Evolutionary conservation across 2,329 filamentous ascomycete species (phyloP).

Genomic region (Ophiostoma sp.): DNA sequence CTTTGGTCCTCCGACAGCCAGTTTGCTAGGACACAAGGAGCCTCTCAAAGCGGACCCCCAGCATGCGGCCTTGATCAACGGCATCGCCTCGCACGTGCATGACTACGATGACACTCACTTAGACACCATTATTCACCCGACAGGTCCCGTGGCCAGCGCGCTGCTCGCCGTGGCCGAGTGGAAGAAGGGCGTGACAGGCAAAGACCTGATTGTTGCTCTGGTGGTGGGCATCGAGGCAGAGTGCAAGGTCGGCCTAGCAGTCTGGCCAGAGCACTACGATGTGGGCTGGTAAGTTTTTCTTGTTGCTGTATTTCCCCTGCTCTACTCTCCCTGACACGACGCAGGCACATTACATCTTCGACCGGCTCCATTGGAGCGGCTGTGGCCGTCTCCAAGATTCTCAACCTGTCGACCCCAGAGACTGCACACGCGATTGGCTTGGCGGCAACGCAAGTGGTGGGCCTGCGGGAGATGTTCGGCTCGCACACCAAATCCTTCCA

Average conservation of each 20-base stretch:
- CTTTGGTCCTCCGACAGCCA: conserved; percentile 38
- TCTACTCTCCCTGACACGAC: not conserved
- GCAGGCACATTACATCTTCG: conserved; percentile 52
- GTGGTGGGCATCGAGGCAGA: conserved; percentile 54
- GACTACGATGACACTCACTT: conserved; percentile 60
- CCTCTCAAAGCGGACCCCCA: conserved; percentile 44
- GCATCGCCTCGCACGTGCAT: conserved; percentile 56
- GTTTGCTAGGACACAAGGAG: conserved; percentile 38
- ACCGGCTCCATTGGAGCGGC: conserved; percentile 55
- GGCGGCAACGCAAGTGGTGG: conserved; percentile 54
- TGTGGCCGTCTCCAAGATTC: conserved; percentile 51
- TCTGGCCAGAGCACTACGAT: conserved; percentile 57
- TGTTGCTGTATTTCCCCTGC: not conserved
- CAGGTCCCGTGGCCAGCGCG: conserved; percentile 52
- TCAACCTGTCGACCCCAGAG: conserved; percentile 42
- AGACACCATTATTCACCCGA: conserved; percentile 57
- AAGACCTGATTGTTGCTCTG: conserved; percentile 53
- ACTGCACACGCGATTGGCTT: conserved; percentile 54
- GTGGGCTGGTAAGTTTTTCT: conserved; percentile 44
- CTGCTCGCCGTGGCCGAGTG: conserved; percentile 50
- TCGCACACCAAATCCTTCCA: conserved; percentile 58
- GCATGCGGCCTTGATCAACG: conserved; percentile 54
- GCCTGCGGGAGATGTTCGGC: conserved; percentile 56
- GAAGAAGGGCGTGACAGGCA: conserved; percentile 42
- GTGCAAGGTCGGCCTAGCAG: conserved; percentile 53